Conservation (phyloP, 2,329 filamentous ascomycete species). For the Pseudocercospora crystallina region DNA sequence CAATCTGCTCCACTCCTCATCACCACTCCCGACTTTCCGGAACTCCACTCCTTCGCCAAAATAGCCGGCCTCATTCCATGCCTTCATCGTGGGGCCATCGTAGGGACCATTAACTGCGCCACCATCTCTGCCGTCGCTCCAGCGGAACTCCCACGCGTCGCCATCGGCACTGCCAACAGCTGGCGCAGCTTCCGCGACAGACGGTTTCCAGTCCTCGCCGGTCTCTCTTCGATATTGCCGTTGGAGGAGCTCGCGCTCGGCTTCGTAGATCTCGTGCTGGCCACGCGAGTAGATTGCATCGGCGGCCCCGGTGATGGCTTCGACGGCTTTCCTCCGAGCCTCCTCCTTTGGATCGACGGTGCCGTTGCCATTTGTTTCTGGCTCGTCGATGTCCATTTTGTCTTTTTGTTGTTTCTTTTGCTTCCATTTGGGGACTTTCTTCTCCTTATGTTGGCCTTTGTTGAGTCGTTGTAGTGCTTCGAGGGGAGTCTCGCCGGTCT, state of each 20-base stretch:
- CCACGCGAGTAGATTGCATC: slow-evolving; percentile 82
- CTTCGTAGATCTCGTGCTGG: slow-evolving; percentile 86
- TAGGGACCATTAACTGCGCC: slow-evolving; percentile 82
- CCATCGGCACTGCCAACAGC: slow-evolving; percentile 2
- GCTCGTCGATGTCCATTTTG: slow-evolving; percentile 68
- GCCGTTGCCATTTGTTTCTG: slow-evolving; percentile 28
- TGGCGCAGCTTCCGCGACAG: slow-evolving; percentile 25
- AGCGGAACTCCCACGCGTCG: slow-evolving; percentile 78
- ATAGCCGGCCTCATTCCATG: slow-evolving; percentile 89
- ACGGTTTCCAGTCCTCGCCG: slow-evolving; percentile 75
- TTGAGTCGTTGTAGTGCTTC: slow-evolving; percentile 78
- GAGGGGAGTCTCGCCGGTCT: slow-evolving; percentile 79
- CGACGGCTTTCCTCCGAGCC: slow-evolving; percentile 70
- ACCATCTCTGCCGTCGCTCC: slow-evolving; percentile 83
- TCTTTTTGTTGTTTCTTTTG: slow-evolving; percentile 53
- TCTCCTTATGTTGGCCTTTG: slow-evolving; percentile 58
- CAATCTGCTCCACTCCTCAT: slow-evolving; percentile 44
- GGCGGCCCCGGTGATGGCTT: slow-evolving; percentile 83
- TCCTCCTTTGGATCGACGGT: slow-evolving; percentile 65
- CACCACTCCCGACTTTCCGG: slow-evolving; percentile 37
- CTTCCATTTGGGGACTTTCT: slow-evolving; percentile 60
- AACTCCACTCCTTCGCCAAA: slow-evolving; percentile 81
- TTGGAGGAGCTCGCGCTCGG: slow-evolving; percentile 78
- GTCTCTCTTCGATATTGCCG: slow-evolving; percentile 82
- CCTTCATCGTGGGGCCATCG: slow-evolving; percentile 79